Percentiles rank a stretch among this genome's conserved stretches.
Evolutionary conservation across 768 basidiomycete species (phyloP).

Genomic region (Gloeostereum incarnatum): DNA sequence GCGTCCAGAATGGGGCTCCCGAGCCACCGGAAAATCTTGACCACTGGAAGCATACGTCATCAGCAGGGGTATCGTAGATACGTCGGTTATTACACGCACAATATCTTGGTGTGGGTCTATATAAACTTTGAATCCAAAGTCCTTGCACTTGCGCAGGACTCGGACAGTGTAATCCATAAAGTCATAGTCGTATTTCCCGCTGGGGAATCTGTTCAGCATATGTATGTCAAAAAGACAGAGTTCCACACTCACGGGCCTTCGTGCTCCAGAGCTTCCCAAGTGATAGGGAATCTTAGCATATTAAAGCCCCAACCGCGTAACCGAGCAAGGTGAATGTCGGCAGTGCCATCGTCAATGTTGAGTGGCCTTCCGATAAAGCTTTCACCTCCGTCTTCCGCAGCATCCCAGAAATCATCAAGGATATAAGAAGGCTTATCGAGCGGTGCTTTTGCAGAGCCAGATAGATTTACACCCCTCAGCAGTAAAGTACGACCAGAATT

Average conservation of each 20-base stretch:
- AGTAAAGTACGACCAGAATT: constrained; percentile 66
- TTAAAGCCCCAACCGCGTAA: constrained; percentile 93
- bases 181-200: constrained; percentile 82
- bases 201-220: constrained; percentile 18
- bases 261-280: constrained; percentile 94
- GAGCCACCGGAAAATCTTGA: constrained; percentile 93
- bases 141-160: constrained; percentile 85
- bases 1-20: constrained; percentile 92
- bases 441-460: constrained; percentile 84
- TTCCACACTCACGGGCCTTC: constrained; percentile 89
- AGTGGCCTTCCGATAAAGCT: constrained; percentile 75
- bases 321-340: constrained; percentile 80
- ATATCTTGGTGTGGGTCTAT: constrained; percentile 96
- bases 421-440: constrained; percentile 56
- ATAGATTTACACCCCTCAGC: constrained; percentile 91
- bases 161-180: constrained; percentile 89
- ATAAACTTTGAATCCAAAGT: constrained; percentile 84
- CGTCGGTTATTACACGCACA: constrained; percentile 54
- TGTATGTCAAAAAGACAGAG: neutral
- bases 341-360: constrained; percentile 75
- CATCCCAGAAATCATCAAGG: constrained; percentile 75
- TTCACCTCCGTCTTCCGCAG: constrained; percentile 57
- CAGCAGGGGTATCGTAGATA: too few relatives aligned
- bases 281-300: constrained; percentile 72
- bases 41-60: constrained; percentile 47